phyloP scores from a whole-genome alignment of 345 rosid genomes.

The Arabidopsis arenosa region DNA sequence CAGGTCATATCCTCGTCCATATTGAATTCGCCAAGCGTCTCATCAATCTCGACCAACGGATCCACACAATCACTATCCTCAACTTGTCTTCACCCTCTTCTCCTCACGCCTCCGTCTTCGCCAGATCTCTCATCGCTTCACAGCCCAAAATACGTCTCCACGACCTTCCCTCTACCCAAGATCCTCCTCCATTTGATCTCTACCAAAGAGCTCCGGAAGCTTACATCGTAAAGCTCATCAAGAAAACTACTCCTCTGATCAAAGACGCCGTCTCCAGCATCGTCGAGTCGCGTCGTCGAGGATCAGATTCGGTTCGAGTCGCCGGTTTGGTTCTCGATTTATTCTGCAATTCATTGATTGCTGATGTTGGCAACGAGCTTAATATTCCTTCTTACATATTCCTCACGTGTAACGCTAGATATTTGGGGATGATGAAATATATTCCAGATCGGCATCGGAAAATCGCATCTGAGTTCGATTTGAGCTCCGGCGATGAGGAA shows the following conservation, averaged over 20 bases:
- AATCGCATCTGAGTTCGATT: slow-evolving; percentile 36
- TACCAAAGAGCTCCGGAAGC: slow-evolving; percentile 38
- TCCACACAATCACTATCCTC: slow-evolving; percentile 48
- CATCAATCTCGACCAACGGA: slow-evolving; percentile 41
- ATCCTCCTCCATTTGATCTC: slow-evolving; percentile 41
- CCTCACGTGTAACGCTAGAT: slow-evolving; percentile 51
- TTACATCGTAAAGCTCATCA: slow-evolving; percentile 30
- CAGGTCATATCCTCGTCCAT: slow-evolving; percentile 58
- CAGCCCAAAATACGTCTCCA: slow-evolving; percentile 40
- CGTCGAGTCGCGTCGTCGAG: neutral
- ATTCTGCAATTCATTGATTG: slow-evolving; percentile 49
- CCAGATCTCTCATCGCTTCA: slow-evolving; percentile 44
- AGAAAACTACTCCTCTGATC: slow-evolving; percentile 19
- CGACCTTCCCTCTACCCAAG: slow-evolving; percentile 30
- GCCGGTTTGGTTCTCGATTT: slow-evolving; percentile 55
- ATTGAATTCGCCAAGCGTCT: slow-evolving; percentile 59
- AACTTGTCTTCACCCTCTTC: slow-evolving; percentile 11
- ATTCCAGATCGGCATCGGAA: slow-evolving; percentile 42
- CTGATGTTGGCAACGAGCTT: slow-evolving; percentile 46
- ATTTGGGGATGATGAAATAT: slow-evolving; percentile 50
- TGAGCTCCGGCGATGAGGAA: slow-evolving; percentile 15
- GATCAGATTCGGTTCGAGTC: slow-evolving; percentile 43
- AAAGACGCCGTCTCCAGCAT: slow-evolving; percentile 35
- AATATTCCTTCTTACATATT: slow-evolving; percentile 55
- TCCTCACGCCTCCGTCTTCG: slow-evolving; percentile 42